Conservation (phyloP, 495 filamentous ascomycete genomes). For the Annulohypoxylon moriforme region DNA sequence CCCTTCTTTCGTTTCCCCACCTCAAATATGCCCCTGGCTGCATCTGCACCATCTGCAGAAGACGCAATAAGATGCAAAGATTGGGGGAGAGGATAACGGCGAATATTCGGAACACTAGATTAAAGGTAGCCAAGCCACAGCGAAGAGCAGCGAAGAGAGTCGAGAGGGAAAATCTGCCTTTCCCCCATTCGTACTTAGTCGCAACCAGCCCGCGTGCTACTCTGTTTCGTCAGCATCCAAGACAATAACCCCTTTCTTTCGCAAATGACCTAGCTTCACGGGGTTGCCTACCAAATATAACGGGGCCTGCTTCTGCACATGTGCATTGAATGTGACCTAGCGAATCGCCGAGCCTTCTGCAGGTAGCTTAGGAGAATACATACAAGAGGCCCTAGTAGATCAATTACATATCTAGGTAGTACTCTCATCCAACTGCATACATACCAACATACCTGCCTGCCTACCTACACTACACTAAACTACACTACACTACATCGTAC, state of each 20-base stretch:
- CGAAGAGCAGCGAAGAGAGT: too few relatives aligned
- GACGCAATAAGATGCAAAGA: slow-evolving; percentile 16
- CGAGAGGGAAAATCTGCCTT: slow-evolving; percentile 5
- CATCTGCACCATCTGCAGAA: slow-evolving; percentile 17
- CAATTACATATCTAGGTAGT: slow-evolving; percentile 1
- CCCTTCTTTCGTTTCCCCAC: slow-evolving; percentile 24
- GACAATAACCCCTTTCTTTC: slow-evolving; percentile 34
- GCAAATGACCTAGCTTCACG: slow-evolving; percentile 40
- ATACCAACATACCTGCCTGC: slow-evolving; percentile 1
- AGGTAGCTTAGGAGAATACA: slow-evolving; percentile 19
- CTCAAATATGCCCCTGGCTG: slow-evolving; percentile 23
- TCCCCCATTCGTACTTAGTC: slow-evolving; percentile 21
- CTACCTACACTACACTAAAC: background rate
- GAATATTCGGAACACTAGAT: slow-evolving; percentile 44
- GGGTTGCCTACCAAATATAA: slow-evolving; percentile 35
- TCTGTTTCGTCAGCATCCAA: slow-evolving; percentile 40
- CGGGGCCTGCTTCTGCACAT: slow-evolving; percentile 27
- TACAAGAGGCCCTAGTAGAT: slow-evolving; percentile 15
- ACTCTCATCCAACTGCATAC: slow-evolving; percentile 15
- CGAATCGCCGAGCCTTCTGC: slow-evolving; percentile 31
- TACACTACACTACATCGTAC: slow-evolving; percentile 7
- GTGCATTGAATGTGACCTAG: slow-evolving; percentile 36
- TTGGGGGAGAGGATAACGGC: slow-evolving; percentile 31
- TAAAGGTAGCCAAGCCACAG: slow-evolving; percentile 27
- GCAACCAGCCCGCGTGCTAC: slow-evolving; percentile 37